A percentile compares a stretch with the other conserved stretches of the same genome.
Evolutionary conservation across 805 yeast genomes (phyloP).

Genomic region (Ogataea polymorpha): DNA sequence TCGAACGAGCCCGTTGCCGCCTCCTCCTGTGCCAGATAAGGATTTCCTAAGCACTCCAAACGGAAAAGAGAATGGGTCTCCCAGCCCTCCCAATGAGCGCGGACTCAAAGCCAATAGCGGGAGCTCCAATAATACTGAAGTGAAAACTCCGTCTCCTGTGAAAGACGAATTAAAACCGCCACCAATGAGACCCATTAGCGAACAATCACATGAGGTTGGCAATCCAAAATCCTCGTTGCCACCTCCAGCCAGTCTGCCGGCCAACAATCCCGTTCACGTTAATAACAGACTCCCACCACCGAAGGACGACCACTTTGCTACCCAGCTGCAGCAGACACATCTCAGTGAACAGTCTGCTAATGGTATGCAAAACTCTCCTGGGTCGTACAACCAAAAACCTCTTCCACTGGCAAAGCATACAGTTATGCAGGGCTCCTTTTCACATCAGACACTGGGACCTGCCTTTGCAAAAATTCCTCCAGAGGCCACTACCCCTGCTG

Average conservation of each 20-base stretch:
- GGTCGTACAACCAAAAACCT: not conserved
- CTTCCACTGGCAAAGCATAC: not conserved
- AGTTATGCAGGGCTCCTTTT: not conserved
- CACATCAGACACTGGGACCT: not conserved
- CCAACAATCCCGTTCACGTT: not conserved
- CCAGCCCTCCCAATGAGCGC: not conserved
- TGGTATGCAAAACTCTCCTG: not conserved
- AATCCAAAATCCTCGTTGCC: not conserved
- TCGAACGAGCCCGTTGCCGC: slow-evolving; percentile 3
- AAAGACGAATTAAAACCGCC: slow-evolving; percentile 12
- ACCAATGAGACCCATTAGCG: slow-evolving; percentile 3
- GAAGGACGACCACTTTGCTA: not conserved
- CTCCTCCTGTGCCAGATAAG: slow-evolving; percentile 5
- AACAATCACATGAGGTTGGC: not conserved
- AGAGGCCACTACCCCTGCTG: not conserved
- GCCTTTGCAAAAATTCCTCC: not conserved
- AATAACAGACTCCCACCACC: not conserved
- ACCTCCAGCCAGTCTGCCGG: not conserved
- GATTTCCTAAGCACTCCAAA: slow-evolving; percentile 5
- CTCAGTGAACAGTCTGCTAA: not conserved
- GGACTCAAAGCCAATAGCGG: slow-evolving; percentile 6
- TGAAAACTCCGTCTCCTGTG: slow-evolving; percentile 9
- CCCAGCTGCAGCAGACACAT: not conserved
- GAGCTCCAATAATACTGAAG: slow-evolving; percentile 9
- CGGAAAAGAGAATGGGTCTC: slow-evolving; percentile 6